A percentile compares a stretch with the other conserved stretches of the same genome.
phyloP scores from a whole-genome alignment of 345 rosid genomes.

The Nephelium lappaceum region DNA sequence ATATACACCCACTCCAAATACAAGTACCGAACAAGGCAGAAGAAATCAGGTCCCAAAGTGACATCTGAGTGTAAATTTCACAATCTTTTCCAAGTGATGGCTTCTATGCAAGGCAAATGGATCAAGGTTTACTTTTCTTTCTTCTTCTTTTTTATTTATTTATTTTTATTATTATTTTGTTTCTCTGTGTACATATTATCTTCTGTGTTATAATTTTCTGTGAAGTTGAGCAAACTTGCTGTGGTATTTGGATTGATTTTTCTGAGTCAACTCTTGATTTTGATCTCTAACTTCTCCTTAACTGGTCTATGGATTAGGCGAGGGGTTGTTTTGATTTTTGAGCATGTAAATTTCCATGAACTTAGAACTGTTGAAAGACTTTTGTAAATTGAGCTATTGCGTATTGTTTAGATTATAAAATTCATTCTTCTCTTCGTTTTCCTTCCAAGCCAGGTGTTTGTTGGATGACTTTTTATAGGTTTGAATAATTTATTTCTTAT shows the following conservation, averaged over 20 bases:
- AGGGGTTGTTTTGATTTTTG: neutral
- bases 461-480: neutral
- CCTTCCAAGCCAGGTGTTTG: neutral
- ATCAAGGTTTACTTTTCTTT: constrained; percentile 47
- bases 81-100: constrained; percentile 24
- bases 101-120: constrained; percentile 63
- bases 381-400: neutral
- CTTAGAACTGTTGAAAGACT: neutral
- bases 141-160: neutral
- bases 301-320: neutral
- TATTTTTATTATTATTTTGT: neutral
- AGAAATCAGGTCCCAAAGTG: neutral
- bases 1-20: too few species aligned
- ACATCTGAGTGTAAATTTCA: neutral
- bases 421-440: neutral
- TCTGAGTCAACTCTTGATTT: constrained; percentile 1
- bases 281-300: neutral
- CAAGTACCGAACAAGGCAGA: neutral
- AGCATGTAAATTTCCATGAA: neutral
- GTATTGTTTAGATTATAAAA: too few species aligned
- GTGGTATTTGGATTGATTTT: neutral
- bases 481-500: too few species aligned
- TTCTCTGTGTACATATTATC: neutral
- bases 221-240: neutral
- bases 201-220: neutral